Evolutionary conservation across 73 alveolate species (phyloP).

Genomic region (Paraurostyla sp.): DNA sequence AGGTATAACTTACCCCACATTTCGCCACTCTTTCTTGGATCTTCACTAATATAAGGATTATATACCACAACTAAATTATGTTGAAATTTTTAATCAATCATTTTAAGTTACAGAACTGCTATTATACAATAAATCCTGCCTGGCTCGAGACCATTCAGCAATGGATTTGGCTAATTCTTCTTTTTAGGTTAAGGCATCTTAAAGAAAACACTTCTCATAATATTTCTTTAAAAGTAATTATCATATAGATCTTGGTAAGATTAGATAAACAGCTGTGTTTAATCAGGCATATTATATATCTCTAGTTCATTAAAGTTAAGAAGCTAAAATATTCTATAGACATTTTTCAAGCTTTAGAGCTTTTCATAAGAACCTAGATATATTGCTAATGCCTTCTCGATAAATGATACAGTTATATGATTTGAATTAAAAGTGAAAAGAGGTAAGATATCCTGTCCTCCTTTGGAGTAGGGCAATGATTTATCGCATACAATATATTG

Average conservation of each 20-base stretch:
- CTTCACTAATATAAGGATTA: slow-evolving; percentile 43
- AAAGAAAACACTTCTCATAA: slow-evolving; percentile 26
- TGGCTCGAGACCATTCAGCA: neutral
- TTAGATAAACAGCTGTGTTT: neutral
- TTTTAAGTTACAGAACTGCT: slow-evolving; percentile 5
- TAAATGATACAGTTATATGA: neutral
- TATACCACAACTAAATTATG: slow-evolving; percentile 14
- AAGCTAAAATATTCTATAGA: neutral
- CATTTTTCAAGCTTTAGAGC: neutral
- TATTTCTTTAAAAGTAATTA: neutral
- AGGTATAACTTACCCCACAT: slow-evolving; percentile 40
- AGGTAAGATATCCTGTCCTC: neutral
- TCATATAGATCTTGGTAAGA: slow-evolving; percentile 17
- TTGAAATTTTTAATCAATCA: neutral
- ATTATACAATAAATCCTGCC: slow-evolving; percentile 31
- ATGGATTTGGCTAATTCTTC: neutral
- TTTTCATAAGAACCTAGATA: neutral
- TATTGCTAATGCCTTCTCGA: slow-evolving; percentile 41
- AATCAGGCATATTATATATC: neutral
- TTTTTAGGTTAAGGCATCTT: slow-evolving; percentile 5
- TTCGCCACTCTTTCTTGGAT: slow-evolving; percentile 39
- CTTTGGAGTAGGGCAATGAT: neutral
- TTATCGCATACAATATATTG: slow-evolving; percentile 31
- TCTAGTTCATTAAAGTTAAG: neutral
- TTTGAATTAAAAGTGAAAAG: neutral